Conservation (phyloP, 2,329 filamentous ascomycete genomes). For the Fusarium guadeloupense region DNA sequence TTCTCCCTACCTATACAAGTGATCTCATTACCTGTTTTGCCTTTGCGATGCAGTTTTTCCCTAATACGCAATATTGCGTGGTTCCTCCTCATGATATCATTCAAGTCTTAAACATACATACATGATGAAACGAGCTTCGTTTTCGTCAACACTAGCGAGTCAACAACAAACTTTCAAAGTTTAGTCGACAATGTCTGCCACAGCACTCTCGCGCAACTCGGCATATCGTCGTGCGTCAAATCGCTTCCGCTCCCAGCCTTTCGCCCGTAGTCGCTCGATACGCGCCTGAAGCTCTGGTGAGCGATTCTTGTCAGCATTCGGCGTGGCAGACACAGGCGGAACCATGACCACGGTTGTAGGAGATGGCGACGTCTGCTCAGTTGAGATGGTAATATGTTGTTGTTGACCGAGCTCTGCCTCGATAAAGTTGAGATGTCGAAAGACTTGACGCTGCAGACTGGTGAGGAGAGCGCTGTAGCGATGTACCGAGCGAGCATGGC, state of each 20-base stretch:
- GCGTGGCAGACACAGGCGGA: slow-evolving; percentile 18
- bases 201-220: slow-evolving; percentile 59
- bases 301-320: slow-evolving; percentile 48
- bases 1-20: background rate
- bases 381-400: slow-evolving; percentile 39
- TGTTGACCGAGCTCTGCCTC: slow-evolving; percentile 49
- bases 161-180: background rate
- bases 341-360: background rate
- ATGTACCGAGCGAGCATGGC: slow-evolving; percentile 55
- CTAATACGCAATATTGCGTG: background rate
- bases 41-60: background rate
- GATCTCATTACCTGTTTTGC: background rate
- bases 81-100: slow-evolving; percentile 28
- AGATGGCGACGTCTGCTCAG: slow-evolving; percentile 7
- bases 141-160: background rate
- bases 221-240: slow-evolving; percentile 65
- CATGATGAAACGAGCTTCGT: slow-evolving; percentile 13
- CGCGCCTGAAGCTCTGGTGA: slow-evolving; percentile 57
- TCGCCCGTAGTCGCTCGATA: slow-evolving; percentile 64
- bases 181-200: slow-evolving; percentile 57
- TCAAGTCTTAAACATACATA: slow-evolving; percentile 25
- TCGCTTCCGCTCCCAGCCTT: slow-evolving; percentile 64
- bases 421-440: slow-evolving; percentile 58
- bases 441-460: slow-evolving; percentile 59
- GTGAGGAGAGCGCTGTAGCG: slow-evolving; percentile 61